Conservation (phyloP, 2,329 filamentous ascomycete species). For the Westerdykella sp. region DNA sequence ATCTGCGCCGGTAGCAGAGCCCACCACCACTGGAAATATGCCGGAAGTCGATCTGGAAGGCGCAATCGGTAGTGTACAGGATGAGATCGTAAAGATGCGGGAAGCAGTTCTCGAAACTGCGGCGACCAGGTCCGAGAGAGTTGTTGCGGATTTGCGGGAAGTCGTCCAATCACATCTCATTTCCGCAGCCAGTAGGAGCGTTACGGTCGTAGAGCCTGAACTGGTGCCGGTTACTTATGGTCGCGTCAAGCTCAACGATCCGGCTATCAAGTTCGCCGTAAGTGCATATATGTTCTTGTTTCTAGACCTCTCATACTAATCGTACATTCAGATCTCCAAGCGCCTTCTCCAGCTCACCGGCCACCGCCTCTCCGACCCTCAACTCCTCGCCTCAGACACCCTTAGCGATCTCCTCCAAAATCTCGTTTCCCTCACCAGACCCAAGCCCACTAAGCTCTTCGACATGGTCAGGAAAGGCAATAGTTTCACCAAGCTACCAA, state of each 20-base stretch:
- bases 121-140: constrained; percentile 7
- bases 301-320: constrained; percentile 8
- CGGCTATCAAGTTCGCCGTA: constrained; percentile 33
- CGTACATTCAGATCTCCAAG: constrained; percentile 63
- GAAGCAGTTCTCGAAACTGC: constrained; percentile 8
- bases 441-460: constrained; percentile 52
- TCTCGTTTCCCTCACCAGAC: constrained; percentile 31
- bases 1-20: not conserved
- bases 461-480: constrained; percentile 48
- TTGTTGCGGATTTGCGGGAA: not conserved
- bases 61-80: not conserved
- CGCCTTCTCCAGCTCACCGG: constrained; percentile 77
- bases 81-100: not conserved
- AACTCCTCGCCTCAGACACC: constrained; percentile 43
- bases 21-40: constrained; percentile 1
- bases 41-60: constrained; percentile 4
- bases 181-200: not conserved
- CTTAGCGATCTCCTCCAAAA: constrained; percentile 35
- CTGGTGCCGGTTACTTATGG: constrained; percentile 7
- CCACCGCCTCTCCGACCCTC: constrained; percentile 64
- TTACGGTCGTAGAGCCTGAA: not conserved
- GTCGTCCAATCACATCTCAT: not conserved
- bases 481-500: constrained; percentile 52
- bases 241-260: constrained; percentile 14
- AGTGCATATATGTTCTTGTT: constrained; percentile 13